These are phyloP conservation scores for Fusarium sp. DNA, from an alignment of 2,329 filamentous ascomycete species.

Conservation along the genomic window DNA sequence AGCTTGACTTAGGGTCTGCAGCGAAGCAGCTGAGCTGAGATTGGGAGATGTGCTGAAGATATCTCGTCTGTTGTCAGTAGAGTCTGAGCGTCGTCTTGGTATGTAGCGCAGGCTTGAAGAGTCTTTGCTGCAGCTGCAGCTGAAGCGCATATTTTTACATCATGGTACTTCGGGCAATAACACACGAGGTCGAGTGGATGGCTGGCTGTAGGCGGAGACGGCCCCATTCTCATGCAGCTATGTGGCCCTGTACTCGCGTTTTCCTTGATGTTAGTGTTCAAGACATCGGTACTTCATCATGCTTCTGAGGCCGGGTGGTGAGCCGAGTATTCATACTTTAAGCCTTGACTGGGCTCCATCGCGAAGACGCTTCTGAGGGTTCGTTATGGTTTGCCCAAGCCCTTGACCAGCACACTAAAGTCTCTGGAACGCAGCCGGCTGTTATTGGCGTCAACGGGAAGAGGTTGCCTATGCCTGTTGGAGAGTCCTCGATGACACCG, in stretches of 20 bases:
- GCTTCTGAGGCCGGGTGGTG: slow-evolving; percentile 13
- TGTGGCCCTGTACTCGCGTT: slow-evolving; percentile 27
- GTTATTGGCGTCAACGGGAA: slow-evolving; percentile 27
- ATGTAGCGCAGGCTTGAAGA: background rate
- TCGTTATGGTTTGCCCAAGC: slow-evolving; percentile 27
- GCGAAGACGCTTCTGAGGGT: slow-evolving; percentile 5
- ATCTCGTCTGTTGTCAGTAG: slow-evolving; percentile 9
- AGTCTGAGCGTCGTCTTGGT: background rate
- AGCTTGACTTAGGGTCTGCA: slow-evolving; percentile 26
- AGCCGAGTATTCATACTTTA: slow-evolving; percentile 24
- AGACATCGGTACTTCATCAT: slow-evolving; percentile 26
- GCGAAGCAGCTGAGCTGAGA: slow-evolving; percentile 27
- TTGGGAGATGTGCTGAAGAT: background rate
- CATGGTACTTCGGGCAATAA: slow-evolving; percentile 4
- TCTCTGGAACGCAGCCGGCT: slow-evolving; percentile 33
- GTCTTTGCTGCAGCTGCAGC: background rate
- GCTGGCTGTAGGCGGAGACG: slow-evolving; percentile 17
- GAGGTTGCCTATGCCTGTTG: slow-evolving; percentile 25
- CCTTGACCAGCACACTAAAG: slow-evolving; percentile 26
- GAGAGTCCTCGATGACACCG: slow-evolving; percentile 18
- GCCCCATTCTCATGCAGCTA: slow-evolving; percentile 30
- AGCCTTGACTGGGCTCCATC: slow-evolving; percentile 17
- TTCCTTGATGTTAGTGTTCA: slow-evolving; percentile 25
- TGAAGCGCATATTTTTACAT: slow-evolving; percentile 4
- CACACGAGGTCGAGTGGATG: slow-evolving; percentile 13